Base-by-base conservation (phyloP, 495 filamentous ascomycete genomes). In the Coniosporium apollinis region DNA sequence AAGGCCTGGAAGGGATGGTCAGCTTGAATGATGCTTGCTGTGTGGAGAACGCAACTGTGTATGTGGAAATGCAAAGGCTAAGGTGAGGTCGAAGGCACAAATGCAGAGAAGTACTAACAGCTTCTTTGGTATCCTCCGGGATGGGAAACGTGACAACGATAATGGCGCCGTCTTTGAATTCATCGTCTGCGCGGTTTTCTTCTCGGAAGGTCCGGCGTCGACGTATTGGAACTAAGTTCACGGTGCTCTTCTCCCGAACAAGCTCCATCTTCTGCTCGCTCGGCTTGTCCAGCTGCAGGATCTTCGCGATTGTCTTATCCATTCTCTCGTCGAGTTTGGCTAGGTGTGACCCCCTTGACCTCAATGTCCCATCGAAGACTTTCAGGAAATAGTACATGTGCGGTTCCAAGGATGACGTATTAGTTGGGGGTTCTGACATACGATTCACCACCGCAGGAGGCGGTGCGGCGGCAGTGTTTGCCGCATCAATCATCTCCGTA, bases 361-460 rank as follows among this genome's bases (percentile, higher is more conserved):
- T 14, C 36, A 15, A 32, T 21, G 25, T 21, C 30, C 18, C 11
- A 19, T 55, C 38, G 32, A 50, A 55, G 19, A 43, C 39, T 31
- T 55, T 55, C 15, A 55, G 42, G 41, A 55, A 50, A 33, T 52
- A 44, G 40, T 50, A 50, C 13, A 52, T 46, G 25, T 52, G 45
- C 13, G 30, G n/a, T 13, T 1, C 30, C 24, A 26, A 26, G 8
- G 8, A 26, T 26, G 24, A 8, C 7, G 7, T 26, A 8, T 26
- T 7, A 13, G 24, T 8, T 26, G 7, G 24, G 24, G 8, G 24
- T n/a, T n/a, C 24, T 13, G 7, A 13, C 7, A 26, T 26, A 13
- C 13, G 7, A 13, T 26, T 13, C 8, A 8, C 24, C 24, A 26
- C 13, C 8, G 13, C 24, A 26, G 24, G 24, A 26, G 24, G 24